A percentile compares a stretch with the other conserved stretches of the same genome.
Conservation (phyloP, 805 yeast genomes). For the Saccharomyces jurei region DNA sequence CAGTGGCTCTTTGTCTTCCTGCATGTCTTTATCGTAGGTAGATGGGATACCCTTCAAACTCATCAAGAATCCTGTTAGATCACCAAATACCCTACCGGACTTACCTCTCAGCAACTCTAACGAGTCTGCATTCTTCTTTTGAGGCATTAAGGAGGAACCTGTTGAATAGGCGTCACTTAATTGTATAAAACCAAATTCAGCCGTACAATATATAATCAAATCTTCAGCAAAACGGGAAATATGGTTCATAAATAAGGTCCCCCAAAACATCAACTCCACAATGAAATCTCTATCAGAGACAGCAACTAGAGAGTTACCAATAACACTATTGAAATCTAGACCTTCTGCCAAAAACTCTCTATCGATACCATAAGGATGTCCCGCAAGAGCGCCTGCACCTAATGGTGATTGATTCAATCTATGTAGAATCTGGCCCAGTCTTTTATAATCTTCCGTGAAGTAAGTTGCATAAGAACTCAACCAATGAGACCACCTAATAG, state of each 20-base stretch:
- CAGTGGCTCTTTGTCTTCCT: constrained; percentile 98
- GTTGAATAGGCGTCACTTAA: constrained; percentile 97
- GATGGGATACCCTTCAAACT: constrained; percentile 95
- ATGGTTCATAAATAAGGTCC: constrained; percentile 89
- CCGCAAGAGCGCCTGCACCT: constrained; percentile 97
- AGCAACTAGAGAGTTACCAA: constrained; percentile 94
- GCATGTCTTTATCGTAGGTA: constrained; percentile 95
- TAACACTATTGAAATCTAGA: constrained; percentile 73
- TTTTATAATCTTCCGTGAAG: constrained; percentile 80
- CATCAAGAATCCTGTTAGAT: constrained; percentile 92
- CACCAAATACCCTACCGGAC: constrained; percentile 94
- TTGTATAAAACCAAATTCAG: constrained; percentile 91
- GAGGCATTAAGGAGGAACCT: constrained; percentile 98
- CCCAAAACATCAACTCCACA: constrained; percentile 93
- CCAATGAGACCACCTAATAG: constrained; percentile 99
- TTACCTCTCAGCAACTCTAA: constrained; percentile 93
- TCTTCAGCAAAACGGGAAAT: constrained; percentile 92
- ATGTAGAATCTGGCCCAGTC: constrained; percentile 69
- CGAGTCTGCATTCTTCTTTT: constrained; percentile 96
- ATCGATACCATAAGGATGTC: constrained; percentile 98
- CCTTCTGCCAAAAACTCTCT: constrained; percentile 78
- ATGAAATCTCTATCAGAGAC: constrained; percentile 97
- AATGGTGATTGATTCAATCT: constrained; percentile 86
- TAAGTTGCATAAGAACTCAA: constrained; percentile 89
- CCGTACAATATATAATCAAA: constrained; percentile 89